These are phyloP conservation scores for Tulasnella sp. DNA, from an alignment of 768 basidiomycete species.

Conservation along the genomic window DNA sequence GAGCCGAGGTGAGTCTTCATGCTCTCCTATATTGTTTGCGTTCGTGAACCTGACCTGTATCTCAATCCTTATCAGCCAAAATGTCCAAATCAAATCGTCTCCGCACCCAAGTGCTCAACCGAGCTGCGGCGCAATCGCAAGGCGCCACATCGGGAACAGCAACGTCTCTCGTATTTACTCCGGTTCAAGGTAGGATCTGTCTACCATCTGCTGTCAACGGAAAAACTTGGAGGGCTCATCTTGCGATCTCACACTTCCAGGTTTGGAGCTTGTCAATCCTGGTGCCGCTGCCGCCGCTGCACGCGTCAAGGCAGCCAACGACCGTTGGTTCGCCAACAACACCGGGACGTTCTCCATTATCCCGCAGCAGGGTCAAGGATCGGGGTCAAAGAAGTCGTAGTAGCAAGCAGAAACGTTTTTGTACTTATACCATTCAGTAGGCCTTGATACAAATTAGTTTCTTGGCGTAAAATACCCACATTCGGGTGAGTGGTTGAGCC, in stretches of 20 bases:
- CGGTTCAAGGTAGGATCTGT: slow-evolving; percentile 62
- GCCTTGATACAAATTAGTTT: too few relatives aligned
- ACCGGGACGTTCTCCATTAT: slow-evolving; percentile 47
- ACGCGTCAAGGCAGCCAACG: slow-evolving; percentile 90
- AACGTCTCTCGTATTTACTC: slow-evolving; percentile 88
- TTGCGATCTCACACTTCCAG: slow-evolving; percentile 31
- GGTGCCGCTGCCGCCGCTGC: slow-evolving; percentile 54
- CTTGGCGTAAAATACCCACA: too few relatives aligned
- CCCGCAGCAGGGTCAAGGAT: not conserved
- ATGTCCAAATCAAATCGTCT: slow-evolving; percentile 90
- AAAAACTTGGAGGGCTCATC: not conserved
- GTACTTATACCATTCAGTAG: too few relatives aligned
- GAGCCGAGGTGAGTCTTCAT: slow-evolving; percentile 58
- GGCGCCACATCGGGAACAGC: slow-evolving; percentile 56
- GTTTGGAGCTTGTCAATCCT: slow-evolving; percentile 91
- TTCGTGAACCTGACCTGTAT: not conserved
- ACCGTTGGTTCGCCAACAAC: slow-evolving; percentile 75
- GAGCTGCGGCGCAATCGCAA: slow-evolving; percentile 45
- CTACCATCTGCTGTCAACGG: not conserved
- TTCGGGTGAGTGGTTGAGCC: too few relatives aligned
- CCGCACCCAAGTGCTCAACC: slow-evolving; percentile 71
- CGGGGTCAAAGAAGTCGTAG: too few relatives aligned
- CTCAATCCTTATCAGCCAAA: slow-evolving; percentile 51
- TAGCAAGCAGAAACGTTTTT: too few relatives aligned
- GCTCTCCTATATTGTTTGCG: not conserved